Evolutionary conservation across 2,329 filamentous ascomycete species (phyloP), one percentile per base, ranked within the genome.

Genomic region (Paecilomyces variotii): DNA sequence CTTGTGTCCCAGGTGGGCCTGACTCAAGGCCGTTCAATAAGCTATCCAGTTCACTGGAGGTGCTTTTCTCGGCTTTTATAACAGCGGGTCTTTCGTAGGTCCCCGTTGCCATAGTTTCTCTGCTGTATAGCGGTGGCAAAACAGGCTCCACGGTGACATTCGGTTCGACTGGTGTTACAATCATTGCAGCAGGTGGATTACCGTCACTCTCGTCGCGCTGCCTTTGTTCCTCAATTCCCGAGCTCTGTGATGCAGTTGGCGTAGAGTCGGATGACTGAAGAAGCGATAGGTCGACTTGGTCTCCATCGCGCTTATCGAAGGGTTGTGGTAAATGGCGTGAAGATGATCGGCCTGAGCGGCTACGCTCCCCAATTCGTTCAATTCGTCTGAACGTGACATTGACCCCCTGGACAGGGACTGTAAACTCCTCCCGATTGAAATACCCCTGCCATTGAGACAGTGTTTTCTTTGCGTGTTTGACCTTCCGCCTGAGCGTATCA

Each of bases 1-100:
- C 85, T 55, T 87, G 77, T 57, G 84, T 87, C 56, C 85, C 84
- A 49, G 82, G 76, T 0, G 78, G 74, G 53, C 60, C 63, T 53
- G 58, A 53, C 25, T 59, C 63, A 25, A 53, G 50, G 28, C 56
- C 57, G 7, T 61, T 32, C 7, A 58, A 57, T 54, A 57, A 56
- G 11, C 55, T 57, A 11, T 55, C 62, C n/a, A 67, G 10, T 28
- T 72, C 69, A 57, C 72, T 74, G 45, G 72, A 73, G 35, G 72
- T 72, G 26, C 67, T 56, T 14, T 65, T 62, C 60, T 78, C 74
- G 56, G 67, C 68, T 62, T 77, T 77, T 26, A 76, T 61, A 14
- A 63, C 53, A 35, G 70, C 60, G 19, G 67, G 62, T 14, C 59
- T 60, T 14, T 61, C 57, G 25, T 62, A 50, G 50, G 57, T 60